Evolutionary conservation across 1,139 yeast species (phyloP), one percentile per base, ranked within the genome.

Genomic region (Candida neerlandica): DNA sequence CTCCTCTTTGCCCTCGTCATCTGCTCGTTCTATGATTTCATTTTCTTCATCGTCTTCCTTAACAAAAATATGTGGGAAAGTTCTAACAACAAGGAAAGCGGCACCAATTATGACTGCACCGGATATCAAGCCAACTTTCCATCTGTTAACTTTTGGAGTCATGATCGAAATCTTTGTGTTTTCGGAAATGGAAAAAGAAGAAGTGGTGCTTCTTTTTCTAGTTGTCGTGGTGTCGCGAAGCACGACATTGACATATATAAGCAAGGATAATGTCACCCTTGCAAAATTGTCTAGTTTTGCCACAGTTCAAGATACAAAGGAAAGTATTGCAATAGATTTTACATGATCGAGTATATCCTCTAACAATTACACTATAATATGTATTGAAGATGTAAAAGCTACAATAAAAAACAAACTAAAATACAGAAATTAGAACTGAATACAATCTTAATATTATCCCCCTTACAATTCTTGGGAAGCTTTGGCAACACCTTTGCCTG

Each of bases 391-490:
- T 23, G 27, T 23, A 23, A 23, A 23, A 23, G 9, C 5, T 4
- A 33, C 12, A 19, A 37, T 37, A 21, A 23, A 35, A n/a, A 29
- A 41, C 23, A 32, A 19, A 34, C 27, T 21, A 21, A 42, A 42
- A 21, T 23, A 33, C 23, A 33, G 19, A 23, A 35, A 34, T 14
- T 23, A 43, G 37, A 43, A 34, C 40, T 33, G 37, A 23, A 43
- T 12, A 43, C 15, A 43, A 34, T 5, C 15, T 16, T 23, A 11
- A 15, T 12, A 5, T 15, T 11, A 14, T 18, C 14, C 27, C 5
- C 14, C 7, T 34, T 43, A 43, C 41, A 86, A 85, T 78, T 86
- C 95, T 79, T 86, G 94, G 69, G 92, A 86, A 75, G 88, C 89
- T 76, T 85, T 85, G 57, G 67, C 71, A 55, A 81, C 78, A 55